Evolutionary conservation across 2,329 filamentous ascomycete genomes (phyloP).

Genomic region (Pyrenochaeta sp.): DNA sequence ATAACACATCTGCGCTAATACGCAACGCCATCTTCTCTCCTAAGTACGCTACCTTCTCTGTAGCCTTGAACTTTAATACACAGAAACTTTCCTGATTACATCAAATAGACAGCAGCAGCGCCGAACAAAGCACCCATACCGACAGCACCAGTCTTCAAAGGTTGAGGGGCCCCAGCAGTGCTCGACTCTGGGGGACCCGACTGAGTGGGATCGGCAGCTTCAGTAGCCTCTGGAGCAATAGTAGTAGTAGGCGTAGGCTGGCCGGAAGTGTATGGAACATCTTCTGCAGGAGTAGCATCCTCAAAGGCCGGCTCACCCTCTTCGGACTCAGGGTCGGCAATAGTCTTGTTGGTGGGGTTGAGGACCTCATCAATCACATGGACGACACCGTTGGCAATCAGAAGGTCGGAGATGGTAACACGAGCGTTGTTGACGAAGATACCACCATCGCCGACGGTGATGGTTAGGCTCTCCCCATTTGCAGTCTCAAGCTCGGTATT

Average conservation of each 20-base stretch:
- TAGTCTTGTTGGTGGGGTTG: conserved; percentile 59
- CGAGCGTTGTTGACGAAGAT: conserved; percentile 57
- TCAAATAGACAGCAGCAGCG: conserved; percentile 49
- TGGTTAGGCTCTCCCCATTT: conserved; percentile 50
- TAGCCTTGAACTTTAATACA: neutral
- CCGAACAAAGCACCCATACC: conserved; percentile 60
- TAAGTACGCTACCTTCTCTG: neutral
- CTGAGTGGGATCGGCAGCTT: conserved; percentile 32
- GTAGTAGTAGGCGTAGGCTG: conserved; percentile 57
- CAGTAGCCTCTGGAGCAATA: conserved; percentile 46
- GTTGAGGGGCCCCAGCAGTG: conserved; percentile 32
- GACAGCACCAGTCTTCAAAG: conserved; percentile 52
- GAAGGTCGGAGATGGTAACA: conserved; percentile 53
- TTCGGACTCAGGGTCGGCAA: conserved; percentile 54
- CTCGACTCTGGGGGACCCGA: conserved; percentile 13
- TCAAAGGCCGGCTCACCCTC: conserved; percentile 63
- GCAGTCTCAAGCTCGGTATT: conserved; percentile 50
- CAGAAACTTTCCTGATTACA: conserved; percentile 16
- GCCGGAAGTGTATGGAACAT: conserved; percentile 65
- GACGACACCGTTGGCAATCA: conserved; percentile 57
- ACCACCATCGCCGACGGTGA: conserved; percentile 47
- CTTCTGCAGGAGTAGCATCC: conserved; percentile 57
- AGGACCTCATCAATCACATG: conserved; percentile 67
- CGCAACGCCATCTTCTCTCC: neutral
- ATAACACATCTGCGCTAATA: neutral